Base-by-base conservation (phyloP, 176 grass and related monocot species). In the Phragmites australis region DNA sequence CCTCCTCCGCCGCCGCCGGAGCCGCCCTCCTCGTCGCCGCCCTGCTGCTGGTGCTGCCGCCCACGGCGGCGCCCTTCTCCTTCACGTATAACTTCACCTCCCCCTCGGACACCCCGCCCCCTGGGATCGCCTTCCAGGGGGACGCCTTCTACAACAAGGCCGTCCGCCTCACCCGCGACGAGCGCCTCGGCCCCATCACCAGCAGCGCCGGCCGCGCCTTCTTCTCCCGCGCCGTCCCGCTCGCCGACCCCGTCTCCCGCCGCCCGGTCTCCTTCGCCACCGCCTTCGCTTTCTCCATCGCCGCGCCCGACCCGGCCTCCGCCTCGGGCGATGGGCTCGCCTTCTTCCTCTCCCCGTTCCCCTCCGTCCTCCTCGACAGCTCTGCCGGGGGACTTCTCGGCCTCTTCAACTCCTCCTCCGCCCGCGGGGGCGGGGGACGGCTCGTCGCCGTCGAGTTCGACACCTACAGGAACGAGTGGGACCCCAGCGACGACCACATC, bases 391-490 rank as follows among this genome's bases (percentile, higher is more conserved):
- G 93, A 0, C 72, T 69, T 57, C 87, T 92, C 43, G 90, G 90
- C 25, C 81, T 96, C 48, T 96, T 96, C 85, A 85, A 90, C 62
- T 86, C 78, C 65, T 80, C 45, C 63, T 57, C 83, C 19, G 42
- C 3, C 61, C 22, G 21, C 29, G 45, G 60, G 48, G 65, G 22
- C 29, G 45, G 72, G 42, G 65, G 22, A 42, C 34, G 25, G 17
- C 70, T 91, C 59, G 82, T 97, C 76, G 94, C 91, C 49, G 78
- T 97, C 45, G 94, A 97, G 81, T 91, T 97, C 57, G 94, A 97
- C 60, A 93, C 91, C 49, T 86, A 32, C 77, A 65, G 16, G 65
- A 97, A 97, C 65, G 69, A 85, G 0, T 97, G 87, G 87, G 94
- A 97, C 70, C 82, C 84, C 53, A 88, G 69, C 49, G 66, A 65